Conservation (phyloP, 1,284 basidiomycete genomes). For the Rhizoctonia solani region DNA sequence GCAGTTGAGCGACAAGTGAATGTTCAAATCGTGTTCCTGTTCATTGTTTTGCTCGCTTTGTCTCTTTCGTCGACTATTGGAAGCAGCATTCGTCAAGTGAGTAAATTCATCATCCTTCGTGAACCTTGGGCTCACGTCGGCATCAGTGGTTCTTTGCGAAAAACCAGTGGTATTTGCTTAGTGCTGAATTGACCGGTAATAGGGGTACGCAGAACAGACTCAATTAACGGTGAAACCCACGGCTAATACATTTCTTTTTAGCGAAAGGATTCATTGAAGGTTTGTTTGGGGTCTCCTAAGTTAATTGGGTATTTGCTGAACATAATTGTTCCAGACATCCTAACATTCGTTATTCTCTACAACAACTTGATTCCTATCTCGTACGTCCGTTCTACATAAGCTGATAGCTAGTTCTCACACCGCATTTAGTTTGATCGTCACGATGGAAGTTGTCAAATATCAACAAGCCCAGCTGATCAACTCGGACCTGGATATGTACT, state of each 20-base stretch:
- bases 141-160: slow-evolving; percentile 77
- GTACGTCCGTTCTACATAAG: slow-evolving; percentile 40
- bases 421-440: slow-evolving; percentile 77
- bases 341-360: slow-evolving; percentile 98
- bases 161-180: slow-evolving; percentile 80
- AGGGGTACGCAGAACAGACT: slow-evolving; percentile 45
- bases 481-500: slow-evolving; percentile 96
- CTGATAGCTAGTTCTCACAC: not conserved
- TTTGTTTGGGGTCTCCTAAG: slow-evolving; percentile 42
- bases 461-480: slow-evolving; percentile 98
- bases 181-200: slow-evolving; percentile 46
- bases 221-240: not conserved
- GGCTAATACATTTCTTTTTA: slow-evolving; percentile 43
- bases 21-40: slow-evolving; percentile 94
- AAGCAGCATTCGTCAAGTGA: slow-evolving; percentile 74
- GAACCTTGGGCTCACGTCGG: slow-evolving; percentile 38
- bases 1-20: slow-evolving; percentile 97
- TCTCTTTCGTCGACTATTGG: slow-evolving; percentile 93
- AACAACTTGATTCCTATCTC: slow-evolving; percentile 99
- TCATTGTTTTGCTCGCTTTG: slow-evolving; percentile 82
- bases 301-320: slow-evolving; percentile 41
- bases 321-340: no score
- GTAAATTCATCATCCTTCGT: slow-evolving; percentile 38
- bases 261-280: slow-evolving; percentile 83
- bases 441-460: slow-evolving; percentile 99